phyloP scores from a whole-genome alignment of 2,329 filamentous ascomycete species.

The Nemania bipapillata region DNA sequence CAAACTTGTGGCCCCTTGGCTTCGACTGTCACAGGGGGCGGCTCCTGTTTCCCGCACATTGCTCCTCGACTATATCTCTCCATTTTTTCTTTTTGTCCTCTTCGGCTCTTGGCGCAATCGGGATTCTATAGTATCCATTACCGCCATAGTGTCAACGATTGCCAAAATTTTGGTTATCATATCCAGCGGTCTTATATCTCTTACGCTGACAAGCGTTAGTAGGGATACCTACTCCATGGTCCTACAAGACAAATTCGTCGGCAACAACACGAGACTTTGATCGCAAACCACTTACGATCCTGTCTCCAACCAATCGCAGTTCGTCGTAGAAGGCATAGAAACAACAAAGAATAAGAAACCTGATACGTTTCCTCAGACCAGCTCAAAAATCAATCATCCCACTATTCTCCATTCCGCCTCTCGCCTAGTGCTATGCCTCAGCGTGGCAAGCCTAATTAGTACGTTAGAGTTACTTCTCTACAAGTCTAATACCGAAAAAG shows the following conservation, averaged over 20 bases:
- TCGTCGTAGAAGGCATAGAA: neutral
- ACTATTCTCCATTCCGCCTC: neutral
- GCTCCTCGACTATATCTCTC: slow-evolving; percentile 10
- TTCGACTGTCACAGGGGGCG: neutral
- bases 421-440: neutral
- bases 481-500: slow-evolving; percentile 4
- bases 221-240: neutral
- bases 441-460: neutral
- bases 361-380: neutral
- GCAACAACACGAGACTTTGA: neutral
- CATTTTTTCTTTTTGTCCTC: neutral
- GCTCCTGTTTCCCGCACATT: slow-evolving; percentile 5
- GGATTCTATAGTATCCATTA: slow-evolving; percentile 5
- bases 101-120: neutral
- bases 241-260: neutral
- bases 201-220: neutral
- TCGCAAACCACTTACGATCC: neutral
- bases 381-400: slow-evolving; percentile 7
- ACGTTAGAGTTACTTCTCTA: neutral
- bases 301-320: neutral
- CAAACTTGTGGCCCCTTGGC: slow-evolving; percentile 15
- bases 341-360: neutral
- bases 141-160: neutral
- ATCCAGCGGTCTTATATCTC: neutral
- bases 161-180: slow-evolving; percentile 12